Evolutionary conservation across 1,284 basidiomycete species (phyloP).

Genomic region (Microbotryomycetes sp.): DNA sequence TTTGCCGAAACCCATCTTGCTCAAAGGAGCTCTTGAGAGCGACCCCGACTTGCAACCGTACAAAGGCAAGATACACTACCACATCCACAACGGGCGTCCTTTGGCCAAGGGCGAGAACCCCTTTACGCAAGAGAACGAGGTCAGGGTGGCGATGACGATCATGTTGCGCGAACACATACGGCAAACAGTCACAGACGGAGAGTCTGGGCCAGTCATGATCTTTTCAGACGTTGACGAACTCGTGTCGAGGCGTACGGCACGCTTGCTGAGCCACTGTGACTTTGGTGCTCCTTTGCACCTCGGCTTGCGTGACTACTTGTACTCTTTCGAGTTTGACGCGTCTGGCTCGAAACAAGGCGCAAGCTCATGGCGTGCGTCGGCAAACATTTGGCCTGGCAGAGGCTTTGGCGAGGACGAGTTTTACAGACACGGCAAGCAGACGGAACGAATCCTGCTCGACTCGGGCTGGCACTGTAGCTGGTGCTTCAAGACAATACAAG

Average conservation of each 20-base stretch:
- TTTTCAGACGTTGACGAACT: constrained; percentile 67
- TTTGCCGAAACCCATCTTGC: constrained; percentile 52
- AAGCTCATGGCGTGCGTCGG: constrained; percentile 27
- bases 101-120: constrained; percentile 38
- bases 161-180: constrained; percentile 11
- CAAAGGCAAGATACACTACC: constrained; percentile 52
- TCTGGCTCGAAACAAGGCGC: constrained; percentile 21
- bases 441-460: constrained; percentile 53
- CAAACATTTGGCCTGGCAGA: constrained; percentile 20
- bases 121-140: constrained; percentile 43
- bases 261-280: constrained; percentile 54
- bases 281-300: constrained; percentile 55
- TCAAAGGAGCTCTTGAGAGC: constrained; percentile 36
- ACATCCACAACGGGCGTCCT: constrained; percentile 18
- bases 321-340: constrained; percentile 54
- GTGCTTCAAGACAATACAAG: constrained; percentile 56
- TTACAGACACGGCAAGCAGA: constrained; percentile 51
- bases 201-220: constrained; percentile 48
- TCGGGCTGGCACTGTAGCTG: constrained; percentile 54
- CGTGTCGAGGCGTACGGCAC: constrained; percentile 52
- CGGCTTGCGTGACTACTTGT: constrained; percentile 57
- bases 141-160: constrained; percentile 37
- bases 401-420: constrained; percentile 14
- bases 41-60: constrained; percentile 47
- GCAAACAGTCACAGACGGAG: constrained; percentile 48